These are phyloP conservation scores for Tuber microsphaerosporum DNA, from an alignment of 495 filamentous ascomycete genomes.

Conservation along the genomic window DNA sequence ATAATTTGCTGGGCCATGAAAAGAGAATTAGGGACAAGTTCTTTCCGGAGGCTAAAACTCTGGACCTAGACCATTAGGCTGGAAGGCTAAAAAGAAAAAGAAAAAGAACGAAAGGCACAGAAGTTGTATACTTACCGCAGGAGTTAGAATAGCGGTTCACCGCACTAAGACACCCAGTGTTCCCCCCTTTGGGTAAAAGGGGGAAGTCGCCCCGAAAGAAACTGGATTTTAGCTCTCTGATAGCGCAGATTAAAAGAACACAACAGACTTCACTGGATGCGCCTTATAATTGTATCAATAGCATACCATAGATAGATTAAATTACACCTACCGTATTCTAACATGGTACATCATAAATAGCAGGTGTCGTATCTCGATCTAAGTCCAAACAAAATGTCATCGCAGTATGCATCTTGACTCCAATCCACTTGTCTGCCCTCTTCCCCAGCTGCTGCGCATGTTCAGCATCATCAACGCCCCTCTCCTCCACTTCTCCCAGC, in stretches of 20 bases:
- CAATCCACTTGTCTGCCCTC: constrained; percentile 64
- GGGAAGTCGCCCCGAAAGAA: neutral
- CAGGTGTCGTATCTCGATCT: neutral
- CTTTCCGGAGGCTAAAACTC: constrained; percentile 9
- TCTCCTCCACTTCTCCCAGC: constrained; percentile 45
- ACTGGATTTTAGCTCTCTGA: neutral
- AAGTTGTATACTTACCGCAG: neutral
- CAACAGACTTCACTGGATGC: neutral
- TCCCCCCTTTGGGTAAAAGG: neutral
- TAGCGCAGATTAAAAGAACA: neutral
- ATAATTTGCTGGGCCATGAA: constrained; percentile 24
- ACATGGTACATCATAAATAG: neutral
- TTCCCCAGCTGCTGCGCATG: constrained; percentile 47
- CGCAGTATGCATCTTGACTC: constrained; percentile 55
- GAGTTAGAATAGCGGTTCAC: neutral
- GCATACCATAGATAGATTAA: neutral
- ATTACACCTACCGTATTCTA: neutral
- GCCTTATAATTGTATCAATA: neutral
- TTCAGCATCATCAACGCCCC: constrained; percentile 50
- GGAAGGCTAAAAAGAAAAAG: neutral
- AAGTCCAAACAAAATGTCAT: constrained; percentile 52
- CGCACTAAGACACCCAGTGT: neutral
- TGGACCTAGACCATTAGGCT: neutral
- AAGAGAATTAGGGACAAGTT: constrained; percentile 18
- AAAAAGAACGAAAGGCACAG: neutral